Evolutionary conservation across 306 rosid species (phyloP), one percentile per base, ranked within the genome.

Genomic region (barrel medic (Medicago truncatula)): DNA sequence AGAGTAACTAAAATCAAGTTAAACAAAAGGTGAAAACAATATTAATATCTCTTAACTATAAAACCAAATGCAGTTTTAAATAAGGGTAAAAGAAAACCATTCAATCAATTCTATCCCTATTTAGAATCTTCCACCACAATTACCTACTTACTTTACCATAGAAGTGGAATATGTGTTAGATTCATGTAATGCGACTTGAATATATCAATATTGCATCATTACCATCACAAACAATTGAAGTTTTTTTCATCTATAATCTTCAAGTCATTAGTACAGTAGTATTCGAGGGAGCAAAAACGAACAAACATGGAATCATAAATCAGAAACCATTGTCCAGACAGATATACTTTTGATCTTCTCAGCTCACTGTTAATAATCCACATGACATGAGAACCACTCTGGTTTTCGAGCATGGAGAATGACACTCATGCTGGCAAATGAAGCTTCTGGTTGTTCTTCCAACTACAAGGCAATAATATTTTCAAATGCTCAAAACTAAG

Each of bases 371-470:
- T 71, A 71, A 76, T 44, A 75, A 63, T 80, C 61, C 74, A 56
- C 60, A 63, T 62, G 67, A 49, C 47, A 63, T 49, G 67, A 86
- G 79, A 63, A 41, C 40, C 71, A 12, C 6, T 6, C 71, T 71
- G 67, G 13, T 76, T 84, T 81, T 70, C 28, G 64, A 73, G 28
- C 15, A 47, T 25, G 43, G 79, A 50, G 64, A 62, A 82, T 2
- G 57, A 10, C 38, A 64, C 74, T 91, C 85, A 94, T 61, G 96
- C 98, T 31, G 98, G 98, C 75, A 93, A 75, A 73, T 93, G 85
- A 52, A 93, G 98, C 84, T 84, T 93, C 17, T 76, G 88, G 71
- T 88, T 90, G 82, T 90, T 93, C 97, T 90, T 93, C 98, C 93
- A 89, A 78, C 98, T 93, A 90, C 85, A 79, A 1, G 61, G 63